Evolutionary conservation across 257 asterid genomes (phyloP), one percentile per base, ranked within the genome.

Genomic region (Nicotiana noctiflora): DNA sequence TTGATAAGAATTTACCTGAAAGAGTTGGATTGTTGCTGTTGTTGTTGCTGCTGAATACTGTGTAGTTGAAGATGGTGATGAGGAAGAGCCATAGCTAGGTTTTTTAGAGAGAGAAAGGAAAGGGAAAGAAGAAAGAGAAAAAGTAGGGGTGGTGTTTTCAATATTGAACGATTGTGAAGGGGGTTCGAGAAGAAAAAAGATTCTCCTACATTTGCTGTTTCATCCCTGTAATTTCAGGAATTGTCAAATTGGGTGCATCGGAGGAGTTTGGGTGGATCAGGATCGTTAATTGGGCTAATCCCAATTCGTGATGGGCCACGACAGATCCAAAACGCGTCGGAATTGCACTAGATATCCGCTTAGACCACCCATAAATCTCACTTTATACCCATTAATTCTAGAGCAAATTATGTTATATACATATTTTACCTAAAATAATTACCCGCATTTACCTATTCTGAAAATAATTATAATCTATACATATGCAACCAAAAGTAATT

Each of bases 61-160:
- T 89, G 97, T 72, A 88, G 91, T 75, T 85, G 89, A 68, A 84
- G 89, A n/a, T 89, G 93, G 55, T 91, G 91, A 63, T 84, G 96
- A 76, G 93, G 90, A 68, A 93, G 90, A 72, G 95, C 92, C 98
- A 95, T 93, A 79, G 90, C 84, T 21, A 44, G 84, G 70, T 21
- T 62, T 52, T 63, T 72, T 84, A 81, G 84, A 74, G 83, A 82
- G 88, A 52, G 68, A 77, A 75, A 44, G 21, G 4, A 8, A 37
- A 10, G 31, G 34, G 17, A 8, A 44, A 66, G 49, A 81, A 31
- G 84, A 74, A 18, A 77, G 84, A 68, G 34, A 40, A 52, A 75
- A 61, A 27, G 51, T 25, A 60, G 60, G 29, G 81, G 79, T 51
- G 80, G 72, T 49, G 66, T 44, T 80, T 82, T 59, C 80, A 67